These are phyloP conservation scores for Diaporthe australafricana DNA, from an alignment of 2,329 filamentous ascomycete genomes.

Conservation along the genomic window DNA sequence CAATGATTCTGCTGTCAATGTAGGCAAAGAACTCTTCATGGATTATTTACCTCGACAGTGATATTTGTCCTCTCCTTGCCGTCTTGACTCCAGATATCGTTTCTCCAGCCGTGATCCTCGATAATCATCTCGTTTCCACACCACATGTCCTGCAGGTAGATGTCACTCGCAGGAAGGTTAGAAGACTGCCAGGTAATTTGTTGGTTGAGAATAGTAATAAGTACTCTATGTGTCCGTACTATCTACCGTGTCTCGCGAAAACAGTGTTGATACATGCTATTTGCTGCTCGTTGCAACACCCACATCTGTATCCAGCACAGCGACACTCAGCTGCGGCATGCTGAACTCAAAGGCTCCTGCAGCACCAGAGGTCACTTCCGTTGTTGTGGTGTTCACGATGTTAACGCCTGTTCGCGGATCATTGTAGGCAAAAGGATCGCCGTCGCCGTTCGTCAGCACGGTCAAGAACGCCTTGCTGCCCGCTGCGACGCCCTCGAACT, in stretches of 20 bases:
- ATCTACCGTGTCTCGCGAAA: background rate
- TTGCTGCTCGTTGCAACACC: background rate
- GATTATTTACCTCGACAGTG: too few species aligned
- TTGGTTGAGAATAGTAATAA: background rate
- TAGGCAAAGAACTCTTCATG: background rate
- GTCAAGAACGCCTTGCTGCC: slow-evolving; percentile 56
- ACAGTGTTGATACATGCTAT: background rate
- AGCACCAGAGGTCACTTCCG: slow-evolving; percentile 53
- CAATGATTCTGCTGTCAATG: background rate
- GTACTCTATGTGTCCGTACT: background rate
- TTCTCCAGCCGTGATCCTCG: background rate
- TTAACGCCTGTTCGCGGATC: slow-evolving; percentile 58
- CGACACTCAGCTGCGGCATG: slow-evolving; percentile 66
- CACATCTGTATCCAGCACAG: slow-evolving; percentile 60
- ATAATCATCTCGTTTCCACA: background rate
- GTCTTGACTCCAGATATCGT: too few species aligned
- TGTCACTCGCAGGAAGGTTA: too few species aligned
- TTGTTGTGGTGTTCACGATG: slow-evolving; percentile 58
- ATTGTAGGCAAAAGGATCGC: slow-evolving; percentile 57
- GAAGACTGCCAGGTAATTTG: too few species aligned
- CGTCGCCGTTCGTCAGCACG: slow-evolving; percentile 54
- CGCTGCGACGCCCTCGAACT: slow-evolving; percentile 56
- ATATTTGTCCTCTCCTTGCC: background rate
- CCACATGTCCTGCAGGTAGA: background rate
- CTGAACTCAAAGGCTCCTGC: slow-evolving; percentile 63